Evolutionary conservation across 768 basidiomycete species (phyloP).

Genomic region (Tulasnella sp.): DNA sequence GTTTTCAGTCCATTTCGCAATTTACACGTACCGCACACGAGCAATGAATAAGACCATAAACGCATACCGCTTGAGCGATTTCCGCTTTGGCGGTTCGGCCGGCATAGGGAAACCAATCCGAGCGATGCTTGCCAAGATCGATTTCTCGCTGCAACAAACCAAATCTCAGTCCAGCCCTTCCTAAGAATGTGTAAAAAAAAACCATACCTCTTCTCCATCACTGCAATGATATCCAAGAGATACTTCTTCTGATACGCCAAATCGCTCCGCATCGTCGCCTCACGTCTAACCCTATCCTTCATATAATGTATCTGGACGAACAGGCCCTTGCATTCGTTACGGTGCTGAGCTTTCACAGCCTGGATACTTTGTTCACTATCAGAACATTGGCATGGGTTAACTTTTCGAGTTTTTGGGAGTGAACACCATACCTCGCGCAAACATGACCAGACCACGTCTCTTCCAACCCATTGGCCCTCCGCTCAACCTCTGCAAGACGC

Average conservation of each 20-base stretch:
- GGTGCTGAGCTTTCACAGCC: constrained; percentile 42
- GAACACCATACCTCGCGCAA: constrained; percentile 40
- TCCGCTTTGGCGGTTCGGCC: constrained; percentile 28
- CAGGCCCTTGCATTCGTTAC: constrained; percentile 79
- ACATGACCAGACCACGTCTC: constrained; percentile 44
- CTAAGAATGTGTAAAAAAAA: not conserved
- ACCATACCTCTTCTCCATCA: constrained; percentile 54
- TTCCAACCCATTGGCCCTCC: constrained; percentile 35
- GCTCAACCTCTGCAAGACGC: constrained; percentile 40
- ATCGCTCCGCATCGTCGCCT: constrained; percentile 62
- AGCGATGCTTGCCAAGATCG: constrained; percentile 63
- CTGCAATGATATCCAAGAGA: constrained; percentile 39
- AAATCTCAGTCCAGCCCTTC: not conserved
- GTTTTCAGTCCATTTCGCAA: not conserved
- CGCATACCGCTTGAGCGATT: constrained; percentile 45
- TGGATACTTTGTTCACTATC: not conserved
- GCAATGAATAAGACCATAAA: constrained; percentile 51
- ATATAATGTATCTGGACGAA: constrained; percentile 85
- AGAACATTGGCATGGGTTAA: not conserved
- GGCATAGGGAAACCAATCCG: constrained; percentile 53
- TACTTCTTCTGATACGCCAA: constrained; percentile 83
- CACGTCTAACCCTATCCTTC: constrained; percentile 82
- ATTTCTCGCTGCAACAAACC: constrained; percentile 40
- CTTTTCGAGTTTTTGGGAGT: not conserved
- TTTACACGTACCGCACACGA: constrained; percentile 45